Evolutionary conservation across 2,329 filamentous ascomycete genomes (phyloP).

Genomic region (Penicillium sp.): DNA sequence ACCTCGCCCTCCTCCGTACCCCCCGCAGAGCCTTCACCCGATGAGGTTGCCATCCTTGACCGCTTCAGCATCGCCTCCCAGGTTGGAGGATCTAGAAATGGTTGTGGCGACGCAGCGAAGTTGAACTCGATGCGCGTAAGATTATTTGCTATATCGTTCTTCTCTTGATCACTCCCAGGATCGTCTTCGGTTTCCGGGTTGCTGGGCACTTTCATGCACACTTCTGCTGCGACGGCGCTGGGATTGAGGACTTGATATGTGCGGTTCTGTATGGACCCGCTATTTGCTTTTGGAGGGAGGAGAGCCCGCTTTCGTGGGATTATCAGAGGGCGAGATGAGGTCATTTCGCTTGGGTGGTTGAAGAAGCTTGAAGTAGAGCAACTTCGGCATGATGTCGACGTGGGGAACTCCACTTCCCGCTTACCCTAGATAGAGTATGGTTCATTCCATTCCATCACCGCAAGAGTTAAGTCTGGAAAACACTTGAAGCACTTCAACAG

Average conservation of each 20-base stretch:
- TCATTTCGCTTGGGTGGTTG: constrained; percentile 5
- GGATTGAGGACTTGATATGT: constrained; percentile 24
- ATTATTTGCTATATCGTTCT: constrained; percentile 2
- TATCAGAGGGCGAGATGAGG: constrained; percentile 23
- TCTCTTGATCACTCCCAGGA: not conserved
- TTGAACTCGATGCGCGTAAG: constrained; percentile 35
- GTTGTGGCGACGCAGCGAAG: constrained; percentile 39
- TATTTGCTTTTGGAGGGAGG: constrained; percentile 12
- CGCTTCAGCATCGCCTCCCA: constrained; percentile 37
- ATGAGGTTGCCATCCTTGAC: constrained; percentile 10
- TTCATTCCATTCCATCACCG: too few species aligned
- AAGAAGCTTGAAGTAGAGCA: not conserved
- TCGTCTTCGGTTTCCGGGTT: not conserved
- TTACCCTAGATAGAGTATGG: too few species aligned
- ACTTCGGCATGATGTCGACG: constrained; percentile 5
- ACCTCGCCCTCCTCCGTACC: not conserved
- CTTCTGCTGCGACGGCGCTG: constrained; percentile 26
- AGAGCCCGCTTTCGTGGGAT: constrained; percentile 36
- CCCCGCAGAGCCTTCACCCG: constrained; percentile 4
- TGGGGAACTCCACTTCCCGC: not conserved
- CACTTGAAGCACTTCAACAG: too few species aligned
- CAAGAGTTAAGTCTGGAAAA: not conserved
- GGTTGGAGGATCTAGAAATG: constrained; percentile 42
- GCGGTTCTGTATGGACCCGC: not conserved
- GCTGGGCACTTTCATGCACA: constrained; percentile 1